Percentiles rank a stretch among this genome's conserved stretches.
Evolutionary conservation across 768 basidiomycete species (phyloP).

Genomic region (Auriscalpium microsporum): DNA sequence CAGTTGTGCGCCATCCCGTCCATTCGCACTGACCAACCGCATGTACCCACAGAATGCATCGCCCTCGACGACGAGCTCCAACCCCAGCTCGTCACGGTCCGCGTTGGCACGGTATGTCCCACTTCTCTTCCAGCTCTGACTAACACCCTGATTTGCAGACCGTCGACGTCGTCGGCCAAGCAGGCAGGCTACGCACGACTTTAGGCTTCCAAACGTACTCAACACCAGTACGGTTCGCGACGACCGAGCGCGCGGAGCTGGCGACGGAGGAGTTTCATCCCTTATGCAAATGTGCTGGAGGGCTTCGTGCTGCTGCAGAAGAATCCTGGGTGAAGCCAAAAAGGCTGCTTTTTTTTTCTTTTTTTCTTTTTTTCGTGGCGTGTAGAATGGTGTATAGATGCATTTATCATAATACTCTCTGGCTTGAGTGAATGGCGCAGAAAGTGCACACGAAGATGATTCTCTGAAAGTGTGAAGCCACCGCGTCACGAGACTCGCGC

Average conservation of each 20-base stretch:
- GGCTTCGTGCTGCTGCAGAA: conserved; percentile 89
- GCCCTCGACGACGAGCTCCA: conserved; percentile 81
- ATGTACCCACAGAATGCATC: conserved; percentile 41
- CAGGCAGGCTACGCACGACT: conserved; percentile 93
- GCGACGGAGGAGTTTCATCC: conserved; percentile 94
- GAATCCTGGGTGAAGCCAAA: conserved; percentile 83
- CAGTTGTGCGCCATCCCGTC: not conserved
- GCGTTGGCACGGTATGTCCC: conserved; percentile 77
- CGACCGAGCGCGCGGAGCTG: conserved; percentile 89
- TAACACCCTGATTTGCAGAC: conserved; percentile 41
- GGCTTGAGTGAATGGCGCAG: no score
- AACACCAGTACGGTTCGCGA: conserved; percentile 91
- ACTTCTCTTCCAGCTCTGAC: not conserved
- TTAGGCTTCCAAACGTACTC: conserved; percentile 98
- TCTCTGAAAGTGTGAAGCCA: no score
- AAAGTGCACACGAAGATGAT: no score
- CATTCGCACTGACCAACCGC: not conserved
- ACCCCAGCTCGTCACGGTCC: conserved; percentile 79
- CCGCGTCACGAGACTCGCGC: no score
- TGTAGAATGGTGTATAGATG: no score
- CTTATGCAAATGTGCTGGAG: conserved; percentile 84
- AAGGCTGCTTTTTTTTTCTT: no score
- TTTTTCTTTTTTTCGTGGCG: no score
- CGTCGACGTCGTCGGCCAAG: conserved; percentile 95
- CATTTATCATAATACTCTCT: no score